Percentiles rank a stretch among this genome's conserved stretches.
Evolutionary conservation across 306 rosid species (phyloP).

Genomic region (Trifolium repens): DNA sequence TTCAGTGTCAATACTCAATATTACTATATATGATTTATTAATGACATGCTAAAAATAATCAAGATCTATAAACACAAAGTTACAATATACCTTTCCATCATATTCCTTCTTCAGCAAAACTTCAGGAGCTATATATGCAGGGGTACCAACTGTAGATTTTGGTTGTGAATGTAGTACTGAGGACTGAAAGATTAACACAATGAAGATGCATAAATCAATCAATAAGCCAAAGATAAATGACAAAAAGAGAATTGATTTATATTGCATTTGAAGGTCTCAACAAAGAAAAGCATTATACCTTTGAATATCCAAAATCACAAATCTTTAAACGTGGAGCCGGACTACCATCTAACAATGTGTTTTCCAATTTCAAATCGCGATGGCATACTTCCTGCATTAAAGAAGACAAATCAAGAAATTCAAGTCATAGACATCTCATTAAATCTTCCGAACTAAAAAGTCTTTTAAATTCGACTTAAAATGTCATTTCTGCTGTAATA

Average conservation of each 20-base stretch:
- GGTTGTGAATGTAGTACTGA: conserved; percentile 96
- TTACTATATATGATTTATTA: neutral
- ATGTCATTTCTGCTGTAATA: neutral
- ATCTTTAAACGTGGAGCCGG: conserved; percentile 92
- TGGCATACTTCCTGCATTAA: conserved; percentile 89
- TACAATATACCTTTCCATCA: conserved; percentile 84
- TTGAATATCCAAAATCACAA: conserved; percentile 95
- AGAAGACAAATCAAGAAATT: conserved; percentile 38
- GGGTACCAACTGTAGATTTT: conserved; percentile 96
- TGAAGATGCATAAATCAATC: conserved; percentile 39
- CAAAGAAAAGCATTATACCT: conserved; percentile 51
- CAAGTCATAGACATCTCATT: conserved; percentile 29
- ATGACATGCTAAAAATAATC: conserved; percentile 14
- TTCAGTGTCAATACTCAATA: conserved; percentile 15
- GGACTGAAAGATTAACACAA: conserved; percentile 61
- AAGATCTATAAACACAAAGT: conserved; percentile 8
- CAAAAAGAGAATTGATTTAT: conserved; percentile 12
- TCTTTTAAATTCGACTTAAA: neutral
- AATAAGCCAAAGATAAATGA: neutral
- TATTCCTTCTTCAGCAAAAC: conserved; percentile 95
- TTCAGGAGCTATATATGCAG: conserved; percentile 97
- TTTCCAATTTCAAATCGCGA: conserved; percentile 93
- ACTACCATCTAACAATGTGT: conserved; percentile 94
- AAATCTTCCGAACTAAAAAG: neutral
- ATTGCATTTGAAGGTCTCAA: too few relatives aligned